phyloP scores from a whole-genome alignment of 371 early-diverging fungal genomes.

The Entomophthora muscae region DNA sequence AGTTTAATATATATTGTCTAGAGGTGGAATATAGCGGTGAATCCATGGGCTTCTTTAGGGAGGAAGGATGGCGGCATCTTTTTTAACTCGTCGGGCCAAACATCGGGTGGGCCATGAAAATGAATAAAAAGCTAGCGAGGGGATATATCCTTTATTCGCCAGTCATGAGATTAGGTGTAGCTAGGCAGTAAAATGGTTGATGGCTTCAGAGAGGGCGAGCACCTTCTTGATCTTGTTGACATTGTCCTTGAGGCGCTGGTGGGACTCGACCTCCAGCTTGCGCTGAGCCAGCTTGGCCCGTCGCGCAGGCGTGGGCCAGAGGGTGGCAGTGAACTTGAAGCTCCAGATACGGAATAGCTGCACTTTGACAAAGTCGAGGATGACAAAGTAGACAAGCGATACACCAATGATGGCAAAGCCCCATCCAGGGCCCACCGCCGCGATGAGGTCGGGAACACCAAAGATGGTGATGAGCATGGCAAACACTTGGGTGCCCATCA shows the following conservation, averaged over 20 bases:
- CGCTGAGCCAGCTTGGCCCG: slow-evolving; percentile 23
- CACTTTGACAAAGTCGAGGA: slow-evolving; percentile 67
- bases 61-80: too few relatives aligned
- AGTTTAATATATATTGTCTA: too few relatives aligned
- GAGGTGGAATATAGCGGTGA: too few relatives aligned
- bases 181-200: too few relatives aligned
- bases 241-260: not conserved
- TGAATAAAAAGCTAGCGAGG: too few relatives aligned
- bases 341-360: slow-evolving; percentile 43
- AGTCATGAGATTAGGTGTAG: too few relatives aligned
- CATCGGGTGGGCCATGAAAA: too few relatives aligned
- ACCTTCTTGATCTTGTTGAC: slow-evolving; percentile 3
- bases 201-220: too few relatives aligned
- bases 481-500: slow-evolving; percentile 79
- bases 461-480: slow-evolving; percentile 75
- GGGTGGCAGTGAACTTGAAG: slow-evolving; percentile 44
- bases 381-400: slow-evolving; percentile 37
- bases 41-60: too few relatives aligned
- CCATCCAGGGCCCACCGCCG: slow-evolving; percentile 29
- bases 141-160: too few relatives aligned
- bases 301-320: slow-evolving; percentile 45
- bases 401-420: slow-evolving; percentile 28
- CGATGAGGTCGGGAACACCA: slow-evolving; percentile 34
- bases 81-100: too few relatives aligned
- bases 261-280: not conserved